Percentiles rank a stretch among this genome's conserved stretches.
phyloP scores from a whole-genome alignment of 257 asterid genomes.

The Hygrophila difformis region DNA sequence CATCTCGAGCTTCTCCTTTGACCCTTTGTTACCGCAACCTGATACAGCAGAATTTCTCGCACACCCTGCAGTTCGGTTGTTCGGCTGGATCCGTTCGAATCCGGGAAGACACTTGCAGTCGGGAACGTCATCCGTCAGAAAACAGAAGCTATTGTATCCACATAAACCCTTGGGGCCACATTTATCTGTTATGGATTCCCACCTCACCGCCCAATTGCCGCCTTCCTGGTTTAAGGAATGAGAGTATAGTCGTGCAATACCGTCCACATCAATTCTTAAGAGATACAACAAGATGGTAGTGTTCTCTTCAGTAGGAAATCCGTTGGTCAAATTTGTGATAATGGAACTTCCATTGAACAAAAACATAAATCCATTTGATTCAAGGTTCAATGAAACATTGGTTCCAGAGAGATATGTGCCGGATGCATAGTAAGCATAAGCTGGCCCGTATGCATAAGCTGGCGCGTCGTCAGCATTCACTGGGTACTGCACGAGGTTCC shows the following conservation, averaged over 20 bases:
- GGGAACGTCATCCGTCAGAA: background rate
- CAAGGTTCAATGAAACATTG: slow-evolving; percentile 28
- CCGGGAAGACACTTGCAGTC: slow-evolving; percentile 41
- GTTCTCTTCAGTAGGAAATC: background rate
- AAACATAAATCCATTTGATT: slow-evolving; percentile 19
- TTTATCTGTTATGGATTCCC: slow-evolving; percentile 8
- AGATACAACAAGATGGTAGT: slow-evolving; percentile 23
- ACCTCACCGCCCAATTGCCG: slow-evolving; percentile 14
- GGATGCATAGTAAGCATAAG: slow-evolving; percentile 25
- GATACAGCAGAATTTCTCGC: slow-evolving; percentile 9
- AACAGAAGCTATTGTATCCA: slow-evolving; percentile 40
- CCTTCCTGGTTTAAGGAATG: background rate
- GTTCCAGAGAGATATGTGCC: background rate
- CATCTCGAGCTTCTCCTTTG: slow-evolving; percentile 8
- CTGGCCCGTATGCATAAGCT: too few relatives aligned
- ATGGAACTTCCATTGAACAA: slow-evolving; percentile 14
- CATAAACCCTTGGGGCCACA: slow-evolving; percentile 6
- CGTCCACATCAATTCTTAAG: slow-evolving; percentile 27
- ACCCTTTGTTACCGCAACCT: slow-evolving; percentile 18
- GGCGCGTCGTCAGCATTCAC: background rate
- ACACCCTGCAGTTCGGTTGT: slow-evolving; percentile 29
- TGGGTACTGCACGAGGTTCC: slow-evolving; percentile 46
- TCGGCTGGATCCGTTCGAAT: slow-evolving; percentile 17
- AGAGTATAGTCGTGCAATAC: slow-evolving; percentile 28
- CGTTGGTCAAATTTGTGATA: slow-evolving; percentile 8